phyloP scores from a whole-genome alignment of 2,329 filamentous ascomycete genomes.

The Epichloe sibirici region DNA sequence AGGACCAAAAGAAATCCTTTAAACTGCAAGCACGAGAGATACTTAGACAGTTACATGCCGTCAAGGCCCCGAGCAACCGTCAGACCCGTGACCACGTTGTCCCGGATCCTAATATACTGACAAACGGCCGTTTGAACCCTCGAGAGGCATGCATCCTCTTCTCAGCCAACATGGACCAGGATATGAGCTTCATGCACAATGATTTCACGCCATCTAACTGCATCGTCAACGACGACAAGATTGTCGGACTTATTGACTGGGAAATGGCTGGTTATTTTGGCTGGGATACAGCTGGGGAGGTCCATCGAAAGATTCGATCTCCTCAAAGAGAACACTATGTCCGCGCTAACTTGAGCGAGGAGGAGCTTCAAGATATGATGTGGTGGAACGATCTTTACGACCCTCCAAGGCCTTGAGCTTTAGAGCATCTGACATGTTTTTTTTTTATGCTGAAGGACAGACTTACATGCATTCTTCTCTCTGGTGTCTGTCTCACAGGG shows the following conservation, averaged over 20 bases:
- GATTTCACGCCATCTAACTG: slow-evolving; percentile 24
- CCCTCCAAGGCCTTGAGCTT: not conserved
- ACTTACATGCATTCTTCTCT: too few species aligned
- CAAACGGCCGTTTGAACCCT: too few species aligned
- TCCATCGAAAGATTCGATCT: slow-evolving; percentile 15
- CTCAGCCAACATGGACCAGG: slow-evolving; percentile 7
- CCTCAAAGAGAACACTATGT: slow-evolving; percentile 14
- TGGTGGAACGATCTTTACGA: slow-evolving; percentile 11
- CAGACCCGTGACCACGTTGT: too few species aligned
- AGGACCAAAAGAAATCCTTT: slow-evolving; percentile 4
- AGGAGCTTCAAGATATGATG: slow-evolving; percentile 8
- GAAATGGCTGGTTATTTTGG: slow-evolving; percentile 28
- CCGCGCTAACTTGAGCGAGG: slow-evolving; percentile 7
- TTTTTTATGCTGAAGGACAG: too few species aligned
- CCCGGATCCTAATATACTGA: too few species aligned
- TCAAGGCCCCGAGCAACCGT: too few species aligned
- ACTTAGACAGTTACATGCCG: not conserved
- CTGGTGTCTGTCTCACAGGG: too few species aligned
- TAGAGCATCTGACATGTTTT: too few species aligned
- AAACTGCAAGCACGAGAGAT: slow-evolving; percentile 1
- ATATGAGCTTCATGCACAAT: slow-evolving; percentile 27
- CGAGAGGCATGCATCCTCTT: too few species aligned
- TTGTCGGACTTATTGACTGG: slow-evolving; percentile 28
- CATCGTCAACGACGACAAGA: slow-evolving; percentile 25
- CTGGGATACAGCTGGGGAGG: slow-evolving; percentile 17